Base-by-base conservation (phyloP, 1,139 yeast species). In the Taphrina pruni region DNA sequence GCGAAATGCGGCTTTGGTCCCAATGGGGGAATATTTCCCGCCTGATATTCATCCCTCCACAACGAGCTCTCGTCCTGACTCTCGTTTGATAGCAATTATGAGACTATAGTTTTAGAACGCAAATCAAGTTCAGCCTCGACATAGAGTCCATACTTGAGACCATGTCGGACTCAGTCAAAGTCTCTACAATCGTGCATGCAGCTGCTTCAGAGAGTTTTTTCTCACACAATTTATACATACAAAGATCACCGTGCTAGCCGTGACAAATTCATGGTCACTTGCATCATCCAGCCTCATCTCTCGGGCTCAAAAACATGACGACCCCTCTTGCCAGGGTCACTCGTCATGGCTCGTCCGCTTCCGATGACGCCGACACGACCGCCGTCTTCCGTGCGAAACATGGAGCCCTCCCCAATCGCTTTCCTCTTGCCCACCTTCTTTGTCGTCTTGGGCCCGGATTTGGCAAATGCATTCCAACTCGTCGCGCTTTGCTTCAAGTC, bases 311-410 rank as follows among this genome's bases (percentile, higher is more conserved):
- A 62, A 17, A 52, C 66, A 32, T 62, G 66, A 20, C 66, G 58
- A 2, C 51, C 60, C 36, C 66, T 38, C 26, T 52, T 51, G 21
- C 48, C 41, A 4, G 55, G 60, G 17, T 69, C 70, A 45, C 67
- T 70, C 35, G 73, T 68, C 69, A 70, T 72, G 1, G 74, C 72
- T 38, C 71, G 72, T 6, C 75, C 75, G 2, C 77, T 72, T 26
- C 74, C 73, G 11, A 71, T 64, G 32, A 76, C 74, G 1, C 79
- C 79, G 3, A 77, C 77, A 70, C 74, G 73, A 0, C 76, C 78
- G 3, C 70, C 72, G 17, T 75, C 76, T 4, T 77, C 73, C 6
- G 78, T 73, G 11, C 73, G 69, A 62, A 78, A 77, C 71, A 76
- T 75, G 9, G 77, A 75, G 3, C 71, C 66, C 17, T 75, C 74